Conservation (phyloP, 208 protist genomes). For the Acanthamoeba castellanii region DNA sequence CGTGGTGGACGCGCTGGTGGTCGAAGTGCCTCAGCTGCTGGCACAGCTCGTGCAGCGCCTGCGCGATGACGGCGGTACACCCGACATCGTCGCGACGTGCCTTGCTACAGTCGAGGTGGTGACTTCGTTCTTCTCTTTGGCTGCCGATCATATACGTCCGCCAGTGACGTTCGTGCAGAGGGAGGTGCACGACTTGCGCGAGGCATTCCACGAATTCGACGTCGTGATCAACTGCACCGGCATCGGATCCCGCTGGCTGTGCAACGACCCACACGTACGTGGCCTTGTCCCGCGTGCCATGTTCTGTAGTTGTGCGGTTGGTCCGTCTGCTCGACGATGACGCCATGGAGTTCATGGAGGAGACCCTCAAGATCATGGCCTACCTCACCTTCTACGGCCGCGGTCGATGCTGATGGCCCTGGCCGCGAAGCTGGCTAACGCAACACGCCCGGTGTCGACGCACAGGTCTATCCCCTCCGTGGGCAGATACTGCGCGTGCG, state of each 20-base stretch:
- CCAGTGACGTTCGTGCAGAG: not conserved
- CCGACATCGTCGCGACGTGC: too few relatives aligned
- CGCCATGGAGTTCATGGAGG: conserved; percentile 52
- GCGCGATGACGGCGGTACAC: not conserved
- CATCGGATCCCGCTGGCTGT: conserved; percentile 11
- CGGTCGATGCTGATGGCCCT: too few relatives aligned
- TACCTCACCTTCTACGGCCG: conserved; percentile 60
- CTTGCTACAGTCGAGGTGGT: too few relatives aligned
- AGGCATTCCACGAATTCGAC: not conserved
- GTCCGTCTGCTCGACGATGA: conserved; percentile 9
- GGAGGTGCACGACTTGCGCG: not conserved
- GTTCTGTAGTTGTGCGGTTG: too few relatives aligned
- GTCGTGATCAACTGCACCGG: conserved; percentile 33
- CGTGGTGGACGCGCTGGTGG: not conserved
- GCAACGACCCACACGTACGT: not conserved
- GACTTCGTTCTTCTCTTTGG: too few relatives aligned
- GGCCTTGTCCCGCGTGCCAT: too few relatives aligned
- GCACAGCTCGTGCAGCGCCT: not conserved
- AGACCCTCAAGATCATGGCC: conserved; percentile 60
- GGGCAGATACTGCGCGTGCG: not conserved
- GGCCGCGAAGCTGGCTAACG: too few relatives aligned
- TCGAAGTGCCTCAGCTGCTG: not conserved
- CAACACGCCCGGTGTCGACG: too few relatives aligned
- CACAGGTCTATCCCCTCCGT: not conserved
- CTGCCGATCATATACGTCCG: not conserved